These are phyloP conservation scores for Leishmania tropica DNA, from an alignment of 208 protist genomes.

Conservation along the genomic window DNA sequence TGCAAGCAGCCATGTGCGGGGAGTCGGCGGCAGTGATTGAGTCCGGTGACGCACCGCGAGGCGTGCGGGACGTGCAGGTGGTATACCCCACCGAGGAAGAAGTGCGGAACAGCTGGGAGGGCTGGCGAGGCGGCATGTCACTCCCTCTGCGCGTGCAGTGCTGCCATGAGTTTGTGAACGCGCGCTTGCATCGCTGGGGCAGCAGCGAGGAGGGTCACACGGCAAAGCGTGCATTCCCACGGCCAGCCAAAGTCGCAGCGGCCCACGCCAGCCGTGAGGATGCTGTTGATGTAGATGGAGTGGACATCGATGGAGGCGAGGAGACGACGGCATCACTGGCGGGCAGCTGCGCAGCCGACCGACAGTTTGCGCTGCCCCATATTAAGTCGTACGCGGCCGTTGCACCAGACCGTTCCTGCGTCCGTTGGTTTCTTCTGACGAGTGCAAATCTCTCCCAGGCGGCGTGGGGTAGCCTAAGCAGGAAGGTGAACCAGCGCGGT, in stretches of 20 bases:
- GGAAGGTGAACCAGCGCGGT: constrained; percentile 17
- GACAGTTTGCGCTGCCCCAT: constrained; percentile 65
- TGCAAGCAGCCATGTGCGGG: constrained; percentile 48
- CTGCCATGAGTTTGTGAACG: constrained; percentile 72
- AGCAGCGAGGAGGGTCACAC: neutral
- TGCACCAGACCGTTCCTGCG: constrained; percentile 16
- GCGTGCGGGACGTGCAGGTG: constrained; percentile 44
- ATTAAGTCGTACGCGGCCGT: constrained; percentile 84
- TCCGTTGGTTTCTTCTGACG: constrained; percentile 83
- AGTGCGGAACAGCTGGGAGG: constrained; percentile 71
- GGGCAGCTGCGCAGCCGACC: neutral
- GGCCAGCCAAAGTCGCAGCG: neutral
- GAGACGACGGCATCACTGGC: neutral
- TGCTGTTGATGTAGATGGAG: constrained; percentile 20
- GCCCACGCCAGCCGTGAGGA: constrained; percentile 4
- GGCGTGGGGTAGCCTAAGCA: constrained; percentile 66
- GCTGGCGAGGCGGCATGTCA: constrained; percentile 75
- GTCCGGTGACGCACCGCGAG: neutral
- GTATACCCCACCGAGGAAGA: constrained; percentile 86
- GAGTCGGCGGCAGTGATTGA: neutral
- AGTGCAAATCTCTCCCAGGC: constrained; percentile 87
- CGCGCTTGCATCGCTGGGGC: constrained; percentile 72
- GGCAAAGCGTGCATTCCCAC: no score
- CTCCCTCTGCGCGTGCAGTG: constrained; percentile 58
- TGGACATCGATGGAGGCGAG: constrained; percentile 1